These are phyloP conservation scores for Mycena leptocephala DNA, from an alignment of 768 basidiomycete species.

Conservation along the genomic window DNA sequence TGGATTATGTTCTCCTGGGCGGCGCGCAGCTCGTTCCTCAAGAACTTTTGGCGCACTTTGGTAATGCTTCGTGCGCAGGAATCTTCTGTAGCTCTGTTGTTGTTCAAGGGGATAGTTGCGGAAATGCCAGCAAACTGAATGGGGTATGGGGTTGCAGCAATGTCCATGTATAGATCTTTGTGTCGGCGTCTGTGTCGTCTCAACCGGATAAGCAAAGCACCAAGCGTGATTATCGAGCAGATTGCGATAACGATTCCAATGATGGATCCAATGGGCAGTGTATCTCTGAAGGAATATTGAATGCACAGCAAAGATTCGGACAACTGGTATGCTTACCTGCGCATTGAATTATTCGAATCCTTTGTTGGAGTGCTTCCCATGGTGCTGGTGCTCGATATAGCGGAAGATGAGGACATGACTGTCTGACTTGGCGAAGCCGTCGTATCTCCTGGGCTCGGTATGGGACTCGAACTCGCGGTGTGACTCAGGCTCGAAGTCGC, in stretches of 20 bases:
- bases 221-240: not conserved
- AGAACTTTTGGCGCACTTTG: not conserved
- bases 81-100: not conserved
- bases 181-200: slow-evolving; percentile 5
- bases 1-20: slow-evolving; percentile 14
- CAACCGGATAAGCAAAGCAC: not conserved
- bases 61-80: not conserved
- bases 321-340: not conserved
- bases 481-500: not conserved
- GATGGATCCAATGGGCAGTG: not conserved
- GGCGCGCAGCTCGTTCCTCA: slow-evolving; percentile 12
- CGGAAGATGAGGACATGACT: not conserved
- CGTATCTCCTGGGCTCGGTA: not conserved
- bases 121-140: not conserved
- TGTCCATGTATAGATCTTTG: not conserved
- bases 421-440: not conserved
- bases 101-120: not conserved
- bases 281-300: slow-evolving; percentile 6
- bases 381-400: slow-evolving; percentile 1
- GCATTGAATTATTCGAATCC: not conserved
- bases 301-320: not conserved
- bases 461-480: not conserved
- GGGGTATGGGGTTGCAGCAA: not conserved
- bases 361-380: not conserved
- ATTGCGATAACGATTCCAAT: slow-evolving; percentile 8